Evolutionary conservation across 1,284 basidiomycete species (phyloP), one percentile per base, ranked within the genome.

Genomic region (Fomes fomentarius): DNA sequence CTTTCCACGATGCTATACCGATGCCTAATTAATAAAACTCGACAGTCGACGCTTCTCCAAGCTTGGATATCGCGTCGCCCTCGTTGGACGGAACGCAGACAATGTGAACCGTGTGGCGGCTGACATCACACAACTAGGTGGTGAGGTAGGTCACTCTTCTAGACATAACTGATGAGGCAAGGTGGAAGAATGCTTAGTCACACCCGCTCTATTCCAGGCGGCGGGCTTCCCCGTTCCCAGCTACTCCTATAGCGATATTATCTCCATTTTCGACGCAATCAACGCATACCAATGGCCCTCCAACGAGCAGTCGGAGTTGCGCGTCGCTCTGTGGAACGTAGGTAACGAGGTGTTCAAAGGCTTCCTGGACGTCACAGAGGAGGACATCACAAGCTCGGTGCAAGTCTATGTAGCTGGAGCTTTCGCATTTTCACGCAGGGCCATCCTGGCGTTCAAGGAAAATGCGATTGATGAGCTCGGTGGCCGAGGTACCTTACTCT

Each of bases 311-410:
- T 76, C 79, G 24, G 74, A 74, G 25, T 76, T 90, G 41, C 82
- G 83, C 21, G 85, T 77, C 6, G 88, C 86, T 0, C 64, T 91
- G 15, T 92, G 79, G 74, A 92, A 92, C 65, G 79, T 76, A 1
- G 84, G 74, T 1, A 66, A 76, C 28, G 77, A 75, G 5, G 69
- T 83, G 3, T 88, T 77, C 73, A 88, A 88, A 66, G 74, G 76
- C 1, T 91, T 92, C 77, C 70, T 92, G n/a, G 76, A 86, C 10
- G 64, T 87, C 19, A 85, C 83, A 0, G 79, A 82, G 19, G 74
- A 82, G 48, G 84, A 89, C 40, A 62, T 88, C 25, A 71, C 77
- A 63, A 71, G 12, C 68, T 71, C 37, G 64, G 40, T 83, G 17
- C 73, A 87, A 46, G 71, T 74, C 17, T 85, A 85, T 56, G 74